Percentiles rank a stretch among this genome's conserved stretches.
Evolutionary conservation across 2,329 filamentous ascomycete genomes (phyloP).

Genomic region (Penicillium hordei): DNA sequence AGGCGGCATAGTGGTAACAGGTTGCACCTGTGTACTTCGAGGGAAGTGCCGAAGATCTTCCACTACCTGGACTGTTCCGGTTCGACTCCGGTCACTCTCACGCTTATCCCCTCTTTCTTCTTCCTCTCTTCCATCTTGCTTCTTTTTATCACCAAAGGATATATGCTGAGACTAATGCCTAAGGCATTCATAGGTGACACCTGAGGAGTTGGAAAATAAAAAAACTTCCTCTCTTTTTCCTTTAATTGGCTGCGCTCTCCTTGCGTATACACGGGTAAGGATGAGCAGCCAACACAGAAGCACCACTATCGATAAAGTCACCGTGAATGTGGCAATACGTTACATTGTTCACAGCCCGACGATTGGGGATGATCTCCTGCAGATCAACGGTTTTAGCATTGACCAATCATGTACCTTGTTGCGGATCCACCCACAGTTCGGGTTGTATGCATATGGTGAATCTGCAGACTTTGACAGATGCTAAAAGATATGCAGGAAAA

Average conservation of each 20-base stretch:
- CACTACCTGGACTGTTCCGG: neutral
- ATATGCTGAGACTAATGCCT: neutral
- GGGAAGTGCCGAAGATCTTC: constrained; percentile 4
- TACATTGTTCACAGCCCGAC: too few relatives aligned
- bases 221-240: too few relatives aligned
- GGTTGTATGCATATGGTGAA: too few relatives aligned
- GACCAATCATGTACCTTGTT: neutral
- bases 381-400: neutral
- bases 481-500: too few relatives aligned
- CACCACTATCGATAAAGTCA: neutral
- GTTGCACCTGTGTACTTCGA: neutral
- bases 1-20: neutral
- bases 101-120: too few relatives aligned
- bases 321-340: neutral
- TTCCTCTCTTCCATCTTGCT: too few relatives aligned
- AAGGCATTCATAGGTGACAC: too few relatives aligned
- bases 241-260: neutral
- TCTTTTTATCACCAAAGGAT: neutral
- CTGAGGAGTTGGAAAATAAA: too few relatives aligned
- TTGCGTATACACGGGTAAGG: neutral
- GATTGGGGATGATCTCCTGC: too few relatives aligned
- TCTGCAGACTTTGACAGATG: too few relatives aligned
- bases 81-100: neutral
- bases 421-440: too few relatives aligned
- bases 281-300: neutral